Base-by-base conservation (phyloP, 768 basidiomycete genomes). In the Collybia nuda region DNA sequence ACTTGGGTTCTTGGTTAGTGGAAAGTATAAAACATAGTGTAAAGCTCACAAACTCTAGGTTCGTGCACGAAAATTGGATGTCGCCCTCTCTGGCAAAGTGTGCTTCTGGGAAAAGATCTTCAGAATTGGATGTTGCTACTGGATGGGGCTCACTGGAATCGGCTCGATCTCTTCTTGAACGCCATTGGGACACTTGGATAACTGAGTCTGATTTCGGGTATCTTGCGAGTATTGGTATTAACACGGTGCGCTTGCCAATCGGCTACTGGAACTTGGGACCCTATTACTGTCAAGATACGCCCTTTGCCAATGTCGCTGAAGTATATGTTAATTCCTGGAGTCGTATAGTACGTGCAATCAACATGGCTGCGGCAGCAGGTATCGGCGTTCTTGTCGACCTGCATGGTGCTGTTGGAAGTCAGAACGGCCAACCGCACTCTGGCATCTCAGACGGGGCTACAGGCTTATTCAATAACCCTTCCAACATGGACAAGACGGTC, bases 181-280 rank as follows among this genome's bases (percentile, higher is more conserved):
- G 68, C 17, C 90, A 91, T 64, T 92, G 90, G 90, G 85, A 88
- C 58, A 80, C 78, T 0, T 91, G 82, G 68, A 81, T 92, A 60
- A 78, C 67, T 0, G 71, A 80, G 40, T 64, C 76, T 1, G 89
- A 91, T 66, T 86, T 90, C 61, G 62, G 73, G 19, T 84, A 84
- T 61, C 79, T 93, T n/a, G 72, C 79, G 0, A 71, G 66, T 45
- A 78, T 84, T 23, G 85, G 84, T 5, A 84, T 87, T 71, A 88
- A 88, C 64, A 85, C 82, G 15, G 80, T 86, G 24, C 79, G 85
- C 18, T 65, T 79, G 19, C 77, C 79, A 1, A 80, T 85, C 18
- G 88, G 86, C 57, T 68, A 81, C 68, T 87, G 84, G 70, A 78
- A 74, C 39, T 72, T 81, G 14, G 82, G 87, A 28, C 72, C 77